Evolutionary conservation across 495 filamentous ascomycete genomes (phyloP), one percentile per base, ranked within the genome.

Genomic region (Haplographium delicatum): DNA sequence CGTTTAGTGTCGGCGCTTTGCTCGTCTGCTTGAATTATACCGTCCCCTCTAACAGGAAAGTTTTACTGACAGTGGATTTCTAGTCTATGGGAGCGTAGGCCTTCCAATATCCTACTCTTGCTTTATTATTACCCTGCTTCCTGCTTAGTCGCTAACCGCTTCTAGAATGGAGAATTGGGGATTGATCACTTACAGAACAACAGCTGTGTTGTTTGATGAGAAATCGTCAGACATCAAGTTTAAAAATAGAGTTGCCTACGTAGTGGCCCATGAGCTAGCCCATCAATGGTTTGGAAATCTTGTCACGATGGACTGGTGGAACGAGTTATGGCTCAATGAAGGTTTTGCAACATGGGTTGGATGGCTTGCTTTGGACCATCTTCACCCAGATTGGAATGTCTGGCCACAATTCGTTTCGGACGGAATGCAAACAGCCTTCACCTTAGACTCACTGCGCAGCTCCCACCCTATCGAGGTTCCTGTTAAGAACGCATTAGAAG

Each of bases 281-380:
- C 93, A 98, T 66, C 93, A 97, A 70, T 98, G 93, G 93, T 98
- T 96, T 61, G 93, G 93, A 25, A 96, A 98, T 63, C 79, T 96
- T 15, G 93, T 96, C 18, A 88, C 85, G 13, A 89, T 89, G 85
- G 80, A 83, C 55, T 83, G 79, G 79, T 96, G 93, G 93, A 90
- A 85, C 63, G 93, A 95, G 66, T 75, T 98, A 19, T 98, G 93
- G 91, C 78, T 97, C 10, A 94, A 94, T 53, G 91, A 97, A 66
- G 91, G 91, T 2, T 98, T 98, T 66, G 93, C 93, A 19, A 98
- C 93, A 4, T 96, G 91, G 93, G 89, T 95, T 42, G 91, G 91
- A 42, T 98, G 91, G 91, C 77, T 89, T 43, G 91, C 91, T 13
- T 82, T 88, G 19, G 88, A 96, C 65, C 80, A 93, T 64, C 82